Conservation (phyloP, 2,329 filamentous ascomycete genomes). For the Pseudogymnoascus sp. region DNA sequence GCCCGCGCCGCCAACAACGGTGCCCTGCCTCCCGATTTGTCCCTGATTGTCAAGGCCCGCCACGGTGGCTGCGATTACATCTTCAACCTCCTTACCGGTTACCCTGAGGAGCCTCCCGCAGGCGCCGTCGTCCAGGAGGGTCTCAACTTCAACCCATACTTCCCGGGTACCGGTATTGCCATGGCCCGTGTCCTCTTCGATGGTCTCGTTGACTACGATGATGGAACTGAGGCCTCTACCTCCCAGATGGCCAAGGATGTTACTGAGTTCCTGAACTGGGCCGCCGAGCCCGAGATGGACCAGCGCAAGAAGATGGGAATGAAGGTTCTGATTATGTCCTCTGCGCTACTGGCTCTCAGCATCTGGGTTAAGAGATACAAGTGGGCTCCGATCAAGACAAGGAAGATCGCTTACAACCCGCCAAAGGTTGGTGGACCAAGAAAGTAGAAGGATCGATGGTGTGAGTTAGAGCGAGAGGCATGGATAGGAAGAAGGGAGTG, state of each 20-base stretch:
- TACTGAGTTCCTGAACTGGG: constrained; percentile 97
- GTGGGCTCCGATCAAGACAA: constrained; percentile 92
- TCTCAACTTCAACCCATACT: constrained; percentile 99
- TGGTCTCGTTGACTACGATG: constrained; percentile 95
- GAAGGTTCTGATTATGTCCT: constrained; percentile 80
- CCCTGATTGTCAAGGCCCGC: constrained; percentile 92
- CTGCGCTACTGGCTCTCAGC: constrained; percentile 73
- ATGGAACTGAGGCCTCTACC: constrained; percentile 84
- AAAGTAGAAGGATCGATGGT: constrained; percentile 5
- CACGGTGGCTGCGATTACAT: constrained; percentile 99
- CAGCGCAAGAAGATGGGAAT: constrained; percentile 99
- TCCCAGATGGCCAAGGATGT: constrained; percentile 99
- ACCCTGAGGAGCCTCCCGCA: constrained; percentile 90
- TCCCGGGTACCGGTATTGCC: constrained; percentile 96
- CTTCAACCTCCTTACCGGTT: constrained; percentile 92
- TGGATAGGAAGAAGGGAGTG: constrained; percentile 20
- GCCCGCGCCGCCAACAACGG: constrained; percentile 97
- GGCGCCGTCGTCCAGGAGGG: constrained; percentile 77
- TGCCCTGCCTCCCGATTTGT: constrained; percentile 94
- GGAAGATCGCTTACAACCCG: constrained; percentile 84
- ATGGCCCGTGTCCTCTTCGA: constrained; percentile 99
- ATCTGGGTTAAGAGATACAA: constrained; percentile 99
- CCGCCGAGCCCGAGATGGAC: constrained; percentile 98
- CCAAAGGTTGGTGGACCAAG: constrained; percentile 36
- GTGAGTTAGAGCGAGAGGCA: constrained; percentile 12